Conservation (phyloP, 2,329 filamentous ascomycete genomes). For the Corniculantispora saksenae region DNA sequence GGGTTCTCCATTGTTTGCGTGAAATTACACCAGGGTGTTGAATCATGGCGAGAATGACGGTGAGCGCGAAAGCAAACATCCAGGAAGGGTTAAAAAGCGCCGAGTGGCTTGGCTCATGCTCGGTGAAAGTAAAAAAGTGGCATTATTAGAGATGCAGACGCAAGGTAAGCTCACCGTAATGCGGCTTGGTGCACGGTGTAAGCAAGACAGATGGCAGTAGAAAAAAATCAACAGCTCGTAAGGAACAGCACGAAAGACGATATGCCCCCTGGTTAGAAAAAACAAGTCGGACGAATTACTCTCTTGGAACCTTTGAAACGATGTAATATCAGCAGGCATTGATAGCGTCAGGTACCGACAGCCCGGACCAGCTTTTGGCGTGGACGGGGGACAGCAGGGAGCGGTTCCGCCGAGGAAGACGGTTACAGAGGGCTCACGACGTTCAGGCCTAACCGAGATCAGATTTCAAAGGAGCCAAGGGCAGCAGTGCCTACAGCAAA, state of each 20-base stretch:
- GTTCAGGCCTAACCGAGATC: background rate
- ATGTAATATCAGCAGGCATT: background rate
- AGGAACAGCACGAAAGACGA: background rate
- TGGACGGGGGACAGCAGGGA: background rate
- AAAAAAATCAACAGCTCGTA: background rate
- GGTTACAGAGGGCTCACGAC: background rate
- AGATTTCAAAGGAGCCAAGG: background rate
- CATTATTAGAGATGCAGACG: background rate
- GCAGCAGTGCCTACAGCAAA: background rate
- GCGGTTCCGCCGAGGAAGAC: background rate
- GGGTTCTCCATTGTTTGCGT: background rate
- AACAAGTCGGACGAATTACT: background rate
- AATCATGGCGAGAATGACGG: background rate
- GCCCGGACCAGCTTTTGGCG: background rate
- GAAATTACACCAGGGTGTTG: background rate
- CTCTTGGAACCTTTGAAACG: background rate
- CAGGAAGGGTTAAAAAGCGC: background rate
- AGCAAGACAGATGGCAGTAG: background rate
- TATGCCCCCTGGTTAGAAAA: background rate
- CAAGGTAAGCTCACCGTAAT: background rate
- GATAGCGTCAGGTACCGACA: background rate
- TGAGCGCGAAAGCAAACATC: background rate
- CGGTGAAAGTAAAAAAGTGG: background rate
- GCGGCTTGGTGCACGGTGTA: background rate
- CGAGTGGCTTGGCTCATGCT: background rate